Evolutionary conservation across 129 eudicot genomes (phyloP).

Genomic region (Lonicera japonica): DNA sequence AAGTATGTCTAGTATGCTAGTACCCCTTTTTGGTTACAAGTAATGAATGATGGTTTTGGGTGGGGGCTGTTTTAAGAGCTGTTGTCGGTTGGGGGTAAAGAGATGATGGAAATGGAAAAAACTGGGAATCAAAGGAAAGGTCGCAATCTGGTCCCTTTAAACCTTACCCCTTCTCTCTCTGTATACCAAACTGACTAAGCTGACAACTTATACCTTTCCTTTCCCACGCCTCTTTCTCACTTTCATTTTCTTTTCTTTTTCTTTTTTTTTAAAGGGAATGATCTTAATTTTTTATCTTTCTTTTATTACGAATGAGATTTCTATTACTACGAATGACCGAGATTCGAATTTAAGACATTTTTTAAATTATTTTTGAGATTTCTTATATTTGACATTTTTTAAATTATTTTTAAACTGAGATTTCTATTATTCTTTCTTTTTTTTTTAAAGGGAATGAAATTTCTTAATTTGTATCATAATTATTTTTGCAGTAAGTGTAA

Average conservation of each 20-base stretch:
- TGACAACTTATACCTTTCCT: background rate
- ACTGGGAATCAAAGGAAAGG: background rate
- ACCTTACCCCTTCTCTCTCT: background rate
- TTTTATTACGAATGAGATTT: too few species aligned
- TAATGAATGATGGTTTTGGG: background rate
- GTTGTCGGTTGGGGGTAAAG: background rate
- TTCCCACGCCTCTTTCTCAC: background rate
- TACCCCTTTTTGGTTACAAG: background rate
- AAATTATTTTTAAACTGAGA: too few species aligned
- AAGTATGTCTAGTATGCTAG: background rate
- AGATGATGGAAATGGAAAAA: background rate
- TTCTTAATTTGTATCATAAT: too few species aligned
- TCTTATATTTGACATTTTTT: too few species aligned
- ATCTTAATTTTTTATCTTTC: too few species aligned
- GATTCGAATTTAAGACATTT: too few species aligned
- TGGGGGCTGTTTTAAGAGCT: background rate
- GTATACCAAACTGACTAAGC: background rate
- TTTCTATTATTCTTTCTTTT: too few species aligned
- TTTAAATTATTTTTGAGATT: too few species aligned
- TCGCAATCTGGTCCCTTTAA: background rate
- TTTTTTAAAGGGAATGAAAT: too few species aligned
- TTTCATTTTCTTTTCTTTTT: background rate
- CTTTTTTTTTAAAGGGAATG: too few species aligned
- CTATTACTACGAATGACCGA: too few species aligned
- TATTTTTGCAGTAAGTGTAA: too few species aligned